phyloP scores from a whole-genome alignment of 257 asterid species.

The Striga asiatica region DNA sequence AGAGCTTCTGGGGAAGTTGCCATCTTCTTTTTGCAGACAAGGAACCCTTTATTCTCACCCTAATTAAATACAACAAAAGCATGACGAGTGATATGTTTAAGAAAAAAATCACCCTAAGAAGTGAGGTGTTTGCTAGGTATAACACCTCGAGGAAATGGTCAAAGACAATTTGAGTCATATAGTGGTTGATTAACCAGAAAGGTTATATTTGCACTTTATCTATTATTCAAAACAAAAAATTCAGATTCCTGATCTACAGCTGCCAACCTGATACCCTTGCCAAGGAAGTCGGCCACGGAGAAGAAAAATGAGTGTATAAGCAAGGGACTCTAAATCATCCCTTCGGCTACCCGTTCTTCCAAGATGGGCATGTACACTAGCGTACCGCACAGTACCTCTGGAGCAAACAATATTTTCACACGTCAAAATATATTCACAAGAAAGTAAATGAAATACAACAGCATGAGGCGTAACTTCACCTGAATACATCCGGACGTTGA shows the following conservation, averaged over 20 bases:
- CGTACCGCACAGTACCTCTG: conserved; percentile 60
- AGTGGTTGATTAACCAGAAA: not conserved
- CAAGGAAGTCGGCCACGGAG: conserved; percentile 54
- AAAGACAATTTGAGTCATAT: not conserved
- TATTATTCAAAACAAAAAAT: not conserved
- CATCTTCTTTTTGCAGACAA: conserved; percentile 55
- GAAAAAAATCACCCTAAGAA: no score
- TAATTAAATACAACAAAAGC: conserved; percentile 12
- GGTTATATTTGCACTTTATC: no score
- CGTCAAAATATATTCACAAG: not conserved
- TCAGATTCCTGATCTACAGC: not conserved
- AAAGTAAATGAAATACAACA: not conserved
- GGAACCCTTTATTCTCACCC: conserved; percentile 51
- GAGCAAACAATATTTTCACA: conserved; percentile 15
- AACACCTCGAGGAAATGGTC: no score
- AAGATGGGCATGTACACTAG: conserved; percentile 58
- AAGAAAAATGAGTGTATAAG: conserved; percentile 47
- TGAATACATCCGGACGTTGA: conserved; percentile 65
- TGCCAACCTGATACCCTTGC: conserved; percentile 52
- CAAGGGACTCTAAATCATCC: conserved; percentile 60
- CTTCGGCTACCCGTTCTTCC: conserved; percentile 61
- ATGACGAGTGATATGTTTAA: not conserved
- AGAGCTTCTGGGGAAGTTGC: conserved; percentile 44
- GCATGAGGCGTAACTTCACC: conserved; percentile 25
- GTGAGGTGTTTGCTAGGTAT: no score